phyloP scores from a whole-genome alignment of 1,284 basidiomycete species.

The Prillingera fragicola region DNA sequence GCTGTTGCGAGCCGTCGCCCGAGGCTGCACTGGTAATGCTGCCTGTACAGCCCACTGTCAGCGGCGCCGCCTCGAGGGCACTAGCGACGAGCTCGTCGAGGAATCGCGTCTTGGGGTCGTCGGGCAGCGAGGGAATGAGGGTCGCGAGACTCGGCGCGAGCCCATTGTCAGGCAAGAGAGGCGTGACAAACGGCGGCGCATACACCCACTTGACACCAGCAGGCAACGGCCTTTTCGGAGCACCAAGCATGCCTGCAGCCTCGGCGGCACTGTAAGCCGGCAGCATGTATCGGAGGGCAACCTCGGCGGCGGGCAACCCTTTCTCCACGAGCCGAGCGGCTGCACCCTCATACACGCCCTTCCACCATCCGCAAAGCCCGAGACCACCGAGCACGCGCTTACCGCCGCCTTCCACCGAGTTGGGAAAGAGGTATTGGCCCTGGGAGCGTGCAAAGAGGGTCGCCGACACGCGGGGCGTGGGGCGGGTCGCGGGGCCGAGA shows the following conservation, averaged over 20 bases:
- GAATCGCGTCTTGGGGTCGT: slow-evolving; percentile 89
- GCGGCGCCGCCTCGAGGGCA: slow-evolving; percentile 46
- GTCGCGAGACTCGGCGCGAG: slow-evolving; percentile 53
- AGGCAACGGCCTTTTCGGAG: slow-evolving; percentile 38
- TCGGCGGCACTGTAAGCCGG: slow-evolving; percentile 68
- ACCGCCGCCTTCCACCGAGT: slow-evolving; percentile 62
- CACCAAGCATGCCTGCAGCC: slow-evolving; percentile 59
- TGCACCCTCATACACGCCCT: slow-evolving; percentile 60
- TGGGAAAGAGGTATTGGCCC: slow-evolving; percentile 88
- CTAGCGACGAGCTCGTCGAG: slow-evolving; percentile 66
- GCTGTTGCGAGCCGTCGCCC: no score
- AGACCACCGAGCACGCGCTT: slow-evolving; percentile 76
- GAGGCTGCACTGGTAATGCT: background rate
- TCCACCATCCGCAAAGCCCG: slow-evolving; percentile 89
- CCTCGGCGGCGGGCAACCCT: slow-evolving; percentile 29
- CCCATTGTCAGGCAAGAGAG: slow-evolving; percentile 5
- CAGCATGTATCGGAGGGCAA: slow-evolving; percentile 56
- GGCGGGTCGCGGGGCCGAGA: slow-evolving; percentile 60
- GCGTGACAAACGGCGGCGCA: slow-evolving; percentile 22
- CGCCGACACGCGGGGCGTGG: slow-evolving; percentile 61
- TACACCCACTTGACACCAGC: slow-evolving; percentile 32
- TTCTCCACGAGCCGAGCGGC: slow-evolving; percentile 47
- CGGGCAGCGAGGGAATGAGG: slow-evolving; percentile 78
- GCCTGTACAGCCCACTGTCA: no score
- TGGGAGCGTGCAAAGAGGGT: slow-evolving; percentile 90